Percentiles rank a stretch among this genome's conserved stretches.
Conservation (phyloP, 257 asterid species). For the Solanum pimpinellifolium region DNA sequence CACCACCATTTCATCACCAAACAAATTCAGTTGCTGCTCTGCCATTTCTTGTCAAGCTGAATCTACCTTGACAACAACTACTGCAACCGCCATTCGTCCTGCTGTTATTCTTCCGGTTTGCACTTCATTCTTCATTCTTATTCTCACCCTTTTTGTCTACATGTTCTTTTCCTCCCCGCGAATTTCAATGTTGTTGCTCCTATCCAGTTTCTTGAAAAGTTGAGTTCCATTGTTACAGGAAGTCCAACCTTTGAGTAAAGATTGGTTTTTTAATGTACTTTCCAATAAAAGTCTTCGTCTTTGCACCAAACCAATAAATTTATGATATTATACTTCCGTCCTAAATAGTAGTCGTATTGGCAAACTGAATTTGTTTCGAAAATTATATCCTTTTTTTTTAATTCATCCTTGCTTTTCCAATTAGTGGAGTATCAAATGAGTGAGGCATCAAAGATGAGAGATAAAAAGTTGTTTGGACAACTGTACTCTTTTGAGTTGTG, state of each 20-base stretch:
- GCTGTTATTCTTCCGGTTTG: constrained; percentile 85
- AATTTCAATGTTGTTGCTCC: neutral
- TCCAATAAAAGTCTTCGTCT: neutral
- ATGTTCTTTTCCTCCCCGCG: neutral
- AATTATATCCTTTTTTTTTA: too few species aligned
- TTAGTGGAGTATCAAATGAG: neutral
- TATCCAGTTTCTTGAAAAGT: neutral
- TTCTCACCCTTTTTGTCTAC: neutral
- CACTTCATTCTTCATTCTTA: neutral
- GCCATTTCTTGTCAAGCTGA: constrained; percentile 24
- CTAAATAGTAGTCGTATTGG: neutral
- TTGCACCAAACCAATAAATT: neutral
- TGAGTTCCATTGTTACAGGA: neutral
- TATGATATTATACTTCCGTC: neutral
- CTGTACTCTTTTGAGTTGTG: neutral
- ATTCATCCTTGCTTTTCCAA: neutral
- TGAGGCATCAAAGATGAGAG: neutral
- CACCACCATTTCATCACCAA: constrained; percentile 4
- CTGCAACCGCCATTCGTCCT: constrained; percentile 49
- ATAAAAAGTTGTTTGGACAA: neutral
- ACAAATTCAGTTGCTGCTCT: constrained; percentile 30
- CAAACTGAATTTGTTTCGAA: neutral
- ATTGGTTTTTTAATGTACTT: neutral
- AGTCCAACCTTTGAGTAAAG: neutral
- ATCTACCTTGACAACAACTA: neutral